These are phyloP conservation scores for Pleomassaria siparia DNA, from an alignment of 2,329 filamentous ascomycete genomes.

Conservation along the genomic window DNA sequence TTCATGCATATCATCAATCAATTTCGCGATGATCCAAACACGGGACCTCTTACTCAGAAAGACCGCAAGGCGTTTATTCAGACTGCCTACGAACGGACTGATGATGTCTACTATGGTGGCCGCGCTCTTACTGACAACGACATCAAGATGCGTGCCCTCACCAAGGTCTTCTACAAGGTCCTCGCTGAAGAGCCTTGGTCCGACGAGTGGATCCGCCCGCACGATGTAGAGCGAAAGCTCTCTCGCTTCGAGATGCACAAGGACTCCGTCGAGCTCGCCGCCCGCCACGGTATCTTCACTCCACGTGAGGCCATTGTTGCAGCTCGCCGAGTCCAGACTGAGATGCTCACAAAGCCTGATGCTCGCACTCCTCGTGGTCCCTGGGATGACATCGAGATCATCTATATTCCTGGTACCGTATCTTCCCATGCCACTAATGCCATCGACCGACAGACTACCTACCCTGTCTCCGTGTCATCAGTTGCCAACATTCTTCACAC, in stretches of 20 bases:
- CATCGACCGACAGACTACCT: constrained; percentile 37
- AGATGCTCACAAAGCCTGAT: constrained; percentile 17
- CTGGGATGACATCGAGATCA: constrained; percentile 42
- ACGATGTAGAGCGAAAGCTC: constrained; percentile 41
- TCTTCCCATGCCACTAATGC: constrained; percentile 39
- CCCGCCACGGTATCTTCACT: constrained; percentile 27
- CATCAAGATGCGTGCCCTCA: constrained; percentile 39
- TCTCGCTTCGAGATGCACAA: constrained; percentile 42
- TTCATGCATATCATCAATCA: constrained; percentile 37
- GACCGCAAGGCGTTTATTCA: constrained; percentile 40
- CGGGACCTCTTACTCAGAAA: constrained; percentile 29
- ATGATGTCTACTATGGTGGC: constrained; percentile 31
- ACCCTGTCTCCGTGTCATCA: constrained; percentile 38
- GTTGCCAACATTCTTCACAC: constrained; percentile 35
- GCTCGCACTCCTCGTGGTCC: constrained; percentile 31
- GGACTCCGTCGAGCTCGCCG: constrained; percentile 35
- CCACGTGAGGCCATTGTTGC: constrained; percentile 37
- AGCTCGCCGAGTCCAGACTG: constrained; percentile 28
- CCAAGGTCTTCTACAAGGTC: constrained; percentile 41
- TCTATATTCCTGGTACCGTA: constrained; percentile 42
- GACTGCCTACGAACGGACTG: constrained; percentile 31
- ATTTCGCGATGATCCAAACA: constrained; percentile 33
- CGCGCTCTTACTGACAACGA: constrained; percentile 33
- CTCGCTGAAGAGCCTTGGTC: constrained; percentile 43
- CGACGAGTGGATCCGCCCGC: constrained; percentile 41